A percentile compares a stretch with the other conserved stretches of the same genome.
Conservation (phyloP, 495 filamentous ascomycete genomes). For the Hypoxylon cercidicola region DNA sequence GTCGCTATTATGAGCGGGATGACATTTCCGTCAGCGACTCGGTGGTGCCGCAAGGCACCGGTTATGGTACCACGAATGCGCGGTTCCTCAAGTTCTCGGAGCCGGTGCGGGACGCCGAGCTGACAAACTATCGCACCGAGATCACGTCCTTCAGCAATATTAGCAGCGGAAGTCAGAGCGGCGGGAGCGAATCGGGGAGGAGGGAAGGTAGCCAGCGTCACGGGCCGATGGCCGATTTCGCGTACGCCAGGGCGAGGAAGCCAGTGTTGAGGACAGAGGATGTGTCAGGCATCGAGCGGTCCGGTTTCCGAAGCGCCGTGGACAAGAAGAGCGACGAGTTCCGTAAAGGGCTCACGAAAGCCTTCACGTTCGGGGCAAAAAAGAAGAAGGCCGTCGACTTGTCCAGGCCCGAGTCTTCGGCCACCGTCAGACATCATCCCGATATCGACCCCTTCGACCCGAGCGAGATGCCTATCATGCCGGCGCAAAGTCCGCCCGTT, state of each 20-base stretch:
- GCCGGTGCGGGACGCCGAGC: constrained; percentile 45
- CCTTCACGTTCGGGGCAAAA: constrained; percentile 56
- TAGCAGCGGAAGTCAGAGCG: constrained; percentile 54
- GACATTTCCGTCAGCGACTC: constrained; percentile 52
- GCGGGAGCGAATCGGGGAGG: constrained; percentile 49
- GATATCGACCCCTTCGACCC: constrained; percentile 44
- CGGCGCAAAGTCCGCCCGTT: constrained; percentile 13
- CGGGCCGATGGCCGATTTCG: constrained; percentile 54
- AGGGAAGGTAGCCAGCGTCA: constrained; percentile 39
- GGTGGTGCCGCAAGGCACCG: constrained; percentile 50
- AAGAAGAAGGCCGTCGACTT: constrained; percentile 52
- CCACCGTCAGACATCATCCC: constrained; percentile 47
- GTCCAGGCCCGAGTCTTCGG: constrained; percentile 49
- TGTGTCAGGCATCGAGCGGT: constrained; percentile 62
- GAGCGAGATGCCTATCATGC: constrained; percentile 36
- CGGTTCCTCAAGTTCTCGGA: constrained; percentile 57
- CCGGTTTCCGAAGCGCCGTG: constrained; percentile 58
- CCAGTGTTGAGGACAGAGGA: constrained; percentile 58
- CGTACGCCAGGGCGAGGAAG: constrained; percentile 55
- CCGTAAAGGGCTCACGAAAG: constrained; percentile 60
- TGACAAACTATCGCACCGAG: constrained; percentile 42
- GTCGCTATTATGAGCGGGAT: constrained; percentile 46
- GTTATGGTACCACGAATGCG: constrained; percentile 53
- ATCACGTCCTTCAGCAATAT: constrained; percentile 41
- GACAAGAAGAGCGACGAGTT: constrained; percentile 65